Percentiles rank a stretch among this genome's conserved stretches.
phyloP scores from a whole-genome alignment of 805 yeast genomes.

The Yarrowia deformans region DNA sequence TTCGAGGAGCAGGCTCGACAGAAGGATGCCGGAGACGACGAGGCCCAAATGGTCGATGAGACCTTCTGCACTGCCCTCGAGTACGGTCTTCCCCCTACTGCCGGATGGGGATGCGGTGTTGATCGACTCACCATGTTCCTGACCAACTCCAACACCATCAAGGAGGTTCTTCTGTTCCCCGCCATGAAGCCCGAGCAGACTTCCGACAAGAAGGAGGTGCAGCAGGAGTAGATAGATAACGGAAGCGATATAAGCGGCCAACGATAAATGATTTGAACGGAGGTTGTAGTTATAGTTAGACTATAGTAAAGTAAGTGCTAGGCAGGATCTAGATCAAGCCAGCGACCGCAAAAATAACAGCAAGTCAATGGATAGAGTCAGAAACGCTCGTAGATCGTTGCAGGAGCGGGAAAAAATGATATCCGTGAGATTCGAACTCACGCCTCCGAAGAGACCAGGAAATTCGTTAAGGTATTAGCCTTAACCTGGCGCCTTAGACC shows the following conservation, averaged over 20 bases:
- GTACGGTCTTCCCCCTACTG: conserved; percentile 98
- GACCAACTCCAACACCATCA: conserved; percentile 93
- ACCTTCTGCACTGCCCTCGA: conserved; percentile 97
- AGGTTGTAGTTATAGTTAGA: background rate
- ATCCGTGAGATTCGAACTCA: conserved; percentile 40
- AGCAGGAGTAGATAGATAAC: conserved; percentile 3
- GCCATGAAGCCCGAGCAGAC: conserved; percentile 91
- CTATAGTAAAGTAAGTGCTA: background rate
- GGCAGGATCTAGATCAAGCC: too few species aligned
- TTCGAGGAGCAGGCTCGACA: conserved; percentile 99
- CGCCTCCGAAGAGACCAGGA: conserved; percentile 41
- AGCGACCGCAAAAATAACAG: too few species aligned
- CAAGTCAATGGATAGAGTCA: too few species aligned
- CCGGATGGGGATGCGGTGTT: conserved; percentile 99
- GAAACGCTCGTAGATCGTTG: too few species aligned
- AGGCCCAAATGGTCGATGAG: conserved; percentile 96
- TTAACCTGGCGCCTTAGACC: conserved; percentile 41
- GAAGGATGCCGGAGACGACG: conserved; percentile 98
- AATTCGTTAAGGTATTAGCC: conserved; percentile 34
- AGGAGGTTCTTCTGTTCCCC: conserved; percentile 98
- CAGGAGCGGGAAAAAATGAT: background rate
- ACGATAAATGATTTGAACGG: conserved; percentile 5
- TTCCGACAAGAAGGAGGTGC: conserved; percentile 28
- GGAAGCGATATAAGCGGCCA: background rate
- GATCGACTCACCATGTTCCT: conserved; percentile 98